These are phyloP conservation scores for Didymellaceae sp. DNA, from an alignment of 2,329 filamentous ascomycete species.

Conservation along the genomic window DNA sequence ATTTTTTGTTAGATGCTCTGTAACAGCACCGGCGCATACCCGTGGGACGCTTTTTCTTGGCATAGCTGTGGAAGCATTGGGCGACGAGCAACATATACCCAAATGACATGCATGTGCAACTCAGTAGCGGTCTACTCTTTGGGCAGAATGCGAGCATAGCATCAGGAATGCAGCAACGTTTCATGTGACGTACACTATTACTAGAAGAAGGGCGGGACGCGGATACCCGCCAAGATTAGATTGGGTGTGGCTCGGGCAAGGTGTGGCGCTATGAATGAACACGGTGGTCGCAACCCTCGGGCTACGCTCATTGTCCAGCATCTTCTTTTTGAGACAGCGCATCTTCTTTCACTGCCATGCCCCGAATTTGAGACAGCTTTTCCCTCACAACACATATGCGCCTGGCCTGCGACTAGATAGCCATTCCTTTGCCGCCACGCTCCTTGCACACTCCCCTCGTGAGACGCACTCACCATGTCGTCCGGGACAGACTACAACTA, in stretches of 20 bases:
- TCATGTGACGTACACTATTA: conserved; percentile 21
- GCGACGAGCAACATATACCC: conserved; percentile 27
- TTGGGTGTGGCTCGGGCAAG: conserved; percentile 26
- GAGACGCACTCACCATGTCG: conserved; percentile 38
- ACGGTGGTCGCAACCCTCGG: conserved; percentile 38
- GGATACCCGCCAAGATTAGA: conserved; percentile 13
- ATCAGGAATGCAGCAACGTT: not conserved
- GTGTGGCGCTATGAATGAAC: conserved; percentile 32
- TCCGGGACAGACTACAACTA: conserved; percentile 87
- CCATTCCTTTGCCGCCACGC: conserved; percentile 26
- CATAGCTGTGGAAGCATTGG: conserved; percentile 26
- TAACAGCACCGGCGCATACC: conserved; percentile 24
- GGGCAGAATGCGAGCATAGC: no score
- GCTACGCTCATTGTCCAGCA: conserved; percentile 32
- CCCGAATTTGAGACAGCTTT: conserved; percentile 23
- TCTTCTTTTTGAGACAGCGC: conserved; percentile 38
- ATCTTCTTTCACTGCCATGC: conserved; percentile 32
- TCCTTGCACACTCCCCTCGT: conserved; percentile 23
- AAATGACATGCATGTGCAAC: conserved; percentile 18
- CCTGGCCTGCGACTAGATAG: conserved; percentile 20
- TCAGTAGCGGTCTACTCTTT: no score
- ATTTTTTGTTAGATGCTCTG: conserved; percentile 18
- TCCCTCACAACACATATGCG: conserved; percentile 23
- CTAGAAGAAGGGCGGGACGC: not conserved
- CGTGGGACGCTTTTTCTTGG: conserved; percentile 19